phyloP scores from a whole-genome alignment of 2,329 filamentous ascomycete species.

The Periconia macrospinosa region DNA sequence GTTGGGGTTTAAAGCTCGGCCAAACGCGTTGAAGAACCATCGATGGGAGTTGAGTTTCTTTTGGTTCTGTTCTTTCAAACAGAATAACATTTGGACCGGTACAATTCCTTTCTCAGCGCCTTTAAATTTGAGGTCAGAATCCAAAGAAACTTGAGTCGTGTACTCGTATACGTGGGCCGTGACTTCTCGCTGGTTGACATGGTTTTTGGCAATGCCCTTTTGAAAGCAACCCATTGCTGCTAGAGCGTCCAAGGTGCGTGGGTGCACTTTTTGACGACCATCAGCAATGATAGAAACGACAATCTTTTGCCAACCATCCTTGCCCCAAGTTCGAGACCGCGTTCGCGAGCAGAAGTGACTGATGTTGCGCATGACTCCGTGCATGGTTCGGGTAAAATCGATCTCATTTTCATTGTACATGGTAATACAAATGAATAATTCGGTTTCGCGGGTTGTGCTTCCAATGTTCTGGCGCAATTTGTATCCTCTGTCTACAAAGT shows the following conservation, averaged over 20 bases:
- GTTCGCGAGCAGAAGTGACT: conserved; percentile 91
- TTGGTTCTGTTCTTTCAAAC: conserved; percentile 94
- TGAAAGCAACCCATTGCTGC: conserved; percentile 98
- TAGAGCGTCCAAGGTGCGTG: conserved; percentile 87
- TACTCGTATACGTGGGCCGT: conserved; percentile 98
- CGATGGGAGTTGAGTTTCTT: conserved; percentile 98
- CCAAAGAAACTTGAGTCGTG: conserved; percentile 94
- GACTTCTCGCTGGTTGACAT: conserved; percentile 93
- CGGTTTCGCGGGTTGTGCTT: conserved; percentile 80
- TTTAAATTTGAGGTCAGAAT: conserved; percentile 96
- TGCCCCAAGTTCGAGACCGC: conserved; percentile 94
- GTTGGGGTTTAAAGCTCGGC: conserved; percentile 87
- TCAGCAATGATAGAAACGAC: conserved; percentile 97
- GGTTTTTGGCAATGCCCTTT: conserved; percentile 97
- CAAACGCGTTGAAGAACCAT: conserved; percentile 99
- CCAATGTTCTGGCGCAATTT: conserved; percentile 91
- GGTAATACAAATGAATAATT: conserved; percentile 94
- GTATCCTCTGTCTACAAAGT: conserved; percentile 86
- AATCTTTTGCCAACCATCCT: conserved; percentile 98
- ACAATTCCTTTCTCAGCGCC: conserved; percentile 98
- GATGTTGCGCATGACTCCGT: conserved; percentile 98
- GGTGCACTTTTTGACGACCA: conserved; percentile 90
- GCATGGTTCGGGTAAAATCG: conserved; percentile 95
- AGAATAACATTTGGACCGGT: conserved; percentile 97
- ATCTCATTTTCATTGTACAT: conserved; percentile 99